These are phyloP conservation scores for Cerrena zonata DNA, from an alignment of 1,284 basidiomycete genomes.

Conservation along the genomic window DNA sequence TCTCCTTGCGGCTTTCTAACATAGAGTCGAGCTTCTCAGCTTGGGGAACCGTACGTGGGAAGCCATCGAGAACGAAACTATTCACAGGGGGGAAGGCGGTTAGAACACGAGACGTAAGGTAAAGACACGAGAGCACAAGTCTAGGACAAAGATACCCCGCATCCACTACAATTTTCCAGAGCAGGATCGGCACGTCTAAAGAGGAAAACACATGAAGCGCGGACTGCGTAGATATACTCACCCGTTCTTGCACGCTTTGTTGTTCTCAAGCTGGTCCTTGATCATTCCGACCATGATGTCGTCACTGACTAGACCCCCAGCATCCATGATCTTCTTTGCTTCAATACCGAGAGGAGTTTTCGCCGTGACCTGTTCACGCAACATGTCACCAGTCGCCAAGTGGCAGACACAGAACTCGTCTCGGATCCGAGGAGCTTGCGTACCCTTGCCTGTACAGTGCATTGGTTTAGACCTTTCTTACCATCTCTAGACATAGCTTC, in stretches of 20 bases:
- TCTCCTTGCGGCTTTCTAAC: conserved; percentile 78
- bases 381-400: conserved; percentile 96
- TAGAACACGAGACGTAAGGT: no score
- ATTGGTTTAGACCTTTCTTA: background rate
- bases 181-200: background rate
- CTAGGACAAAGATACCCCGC: no score
- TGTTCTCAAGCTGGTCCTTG: conserved; percentile 90
- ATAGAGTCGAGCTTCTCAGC: conserved; percentile 94
- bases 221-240: conserved; percentile 32
- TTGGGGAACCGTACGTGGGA: conserved; percentile 97
- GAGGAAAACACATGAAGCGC: conserved; percentile 4
- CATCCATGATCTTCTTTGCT: conserved; percentile 98
- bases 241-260: conserved; percentile 91
- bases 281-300: conserved; percentile 99
- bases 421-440: conserved; percentile 90
- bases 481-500: background rate
- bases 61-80: conserved; percentile 96
- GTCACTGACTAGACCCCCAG: conserved; percentile 87
- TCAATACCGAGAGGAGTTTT: conserved; percentile 85
- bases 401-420: conserved; percentile 95
- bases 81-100: no score
- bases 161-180: background rate
- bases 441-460: conserved; percentile 78
- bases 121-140: no score
- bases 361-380: conserved; percentile 86